A percentile compares a stretch with the other conserved stretches of the same genome.
Conservation (phyloP, 805 yeast species). For the Zygotorulaspora sp. region DNA sequence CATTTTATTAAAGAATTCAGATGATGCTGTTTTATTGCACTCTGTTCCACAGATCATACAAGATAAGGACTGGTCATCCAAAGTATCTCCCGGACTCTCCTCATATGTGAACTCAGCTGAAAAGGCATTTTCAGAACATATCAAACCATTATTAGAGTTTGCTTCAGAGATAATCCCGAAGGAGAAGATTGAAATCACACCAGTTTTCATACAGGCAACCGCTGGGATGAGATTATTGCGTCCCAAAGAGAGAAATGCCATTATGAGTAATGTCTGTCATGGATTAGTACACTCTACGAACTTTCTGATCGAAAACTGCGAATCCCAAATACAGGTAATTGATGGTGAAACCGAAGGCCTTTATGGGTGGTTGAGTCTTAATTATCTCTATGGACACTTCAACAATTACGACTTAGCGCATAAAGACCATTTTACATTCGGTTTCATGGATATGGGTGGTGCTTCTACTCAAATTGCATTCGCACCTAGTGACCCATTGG, state of each 20-base stretch:
- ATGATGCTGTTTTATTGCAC: slow-evolving; percentile 34
- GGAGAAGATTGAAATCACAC: slow-evolving; percentile 59
- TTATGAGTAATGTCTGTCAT: slow-evolving; percentile 59
- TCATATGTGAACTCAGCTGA: slow-evolving; percentile 50
- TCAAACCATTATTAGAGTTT: slow-evolving; percentile 56
- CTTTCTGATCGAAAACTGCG: slow-evolving; percentile 55
- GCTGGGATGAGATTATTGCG: slow-evolving; percentile 92
- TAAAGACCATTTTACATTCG: slow-evolving; percentile 55
- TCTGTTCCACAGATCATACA: slow-evolving; percentile 68
- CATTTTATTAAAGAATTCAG: slow-evolving; percentile 11
- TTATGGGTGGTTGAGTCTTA: slow-evolving; percentile 92
- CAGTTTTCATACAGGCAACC: slow-evolving; percentile 87
- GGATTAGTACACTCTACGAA: slow-evolving; percentile 49
- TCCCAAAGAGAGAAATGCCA: slow-evolving; percentile 44
- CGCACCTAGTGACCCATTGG: slow-evolving; percentile 65
- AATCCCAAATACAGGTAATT: slow-evolving; percentile 71
- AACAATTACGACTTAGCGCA: slow-evolving; percentile 42
- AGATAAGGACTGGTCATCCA: slow-evolving; percentile 62
- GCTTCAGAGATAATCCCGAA: slow-evolving; percentile 70
- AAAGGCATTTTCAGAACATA: slow-evolving; percentile 67
- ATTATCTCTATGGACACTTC: slow-evolving; percentile 70
- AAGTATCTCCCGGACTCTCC: slow-evolving; percentile 83
- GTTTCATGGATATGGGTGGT: slow-evolving; percentile 99
- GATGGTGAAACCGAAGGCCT: slow-evolving; percentile 95
- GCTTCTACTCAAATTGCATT: slow-evolving; percentile 96